A percentile compares a stretch with the other conserved stretches of the same genome.
phyloP scores from a whole-genome alignment of 352 stramenopile species.

The Phytophthora tubulina region DNA sequence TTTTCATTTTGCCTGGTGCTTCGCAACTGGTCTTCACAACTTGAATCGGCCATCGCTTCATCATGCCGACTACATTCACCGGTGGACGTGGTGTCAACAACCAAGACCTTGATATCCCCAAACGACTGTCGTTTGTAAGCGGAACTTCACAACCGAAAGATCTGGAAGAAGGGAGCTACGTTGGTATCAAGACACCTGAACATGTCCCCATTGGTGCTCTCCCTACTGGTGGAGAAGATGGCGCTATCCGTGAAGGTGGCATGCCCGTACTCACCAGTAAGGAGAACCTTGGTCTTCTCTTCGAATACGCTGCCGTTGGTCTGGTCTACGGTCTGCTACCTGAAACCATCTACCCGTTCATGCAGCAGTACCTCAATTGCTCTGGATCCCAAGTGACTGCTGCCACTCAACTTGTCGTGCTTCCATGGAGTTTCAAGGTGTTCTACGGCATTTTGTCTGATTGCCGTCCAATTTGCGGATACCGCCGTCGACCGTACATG shows the following conservation, averaged over 20 bases:
- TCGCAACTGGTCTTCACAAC: no score
- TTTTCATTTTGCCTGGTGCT: no score
- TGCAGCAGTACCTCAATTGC: slow-evolving; percentile 46
- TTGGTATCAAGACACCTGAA: slow-evolving; percentile 37
- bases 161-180: slow-evolving; percentile 26
- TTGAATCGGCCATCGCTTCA: no score
- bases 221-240: slow-evolving; percentile 23
- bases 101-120: slow-evolving; percentile 30
- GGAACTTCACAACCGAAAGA: slow-evolving; percentile 31
- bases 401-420: slow-evolving; percentile 29
- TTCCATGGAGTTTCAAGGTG: slow-evolving; percentile 45
- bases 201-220: slow-evolving; percentile 19
- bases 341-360: not conserved
- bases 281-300: slow-evolving; percentile 53
- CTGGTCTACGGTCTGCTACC: slow-evolving; percentile 58
- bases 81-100: no score
- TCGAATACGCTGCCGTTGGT: slow-evolving; percentile 58
- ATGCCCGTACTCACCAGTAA: slow-evolving; percentile 44
- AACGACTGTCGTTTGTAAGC: slow-evolving; percentile 52
- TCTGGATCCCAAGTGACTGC: slow-evolving; percentile 32
- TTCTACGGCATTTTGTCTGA: not conserved
- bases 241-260: slow-evolving; percentile 50
- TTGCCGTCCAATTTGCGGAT: slow-evolving; percentile 44
- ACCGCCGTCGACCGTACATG: slow-evolving; percentile 67
- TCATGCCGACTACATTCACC: no score